A percentile compares a stretch with the other conserved stretches of the same genome.
phyloP scores from a whole-genome alignment of 164 flowering plant genomes.

The Kingdonia uniflora region DNA sequence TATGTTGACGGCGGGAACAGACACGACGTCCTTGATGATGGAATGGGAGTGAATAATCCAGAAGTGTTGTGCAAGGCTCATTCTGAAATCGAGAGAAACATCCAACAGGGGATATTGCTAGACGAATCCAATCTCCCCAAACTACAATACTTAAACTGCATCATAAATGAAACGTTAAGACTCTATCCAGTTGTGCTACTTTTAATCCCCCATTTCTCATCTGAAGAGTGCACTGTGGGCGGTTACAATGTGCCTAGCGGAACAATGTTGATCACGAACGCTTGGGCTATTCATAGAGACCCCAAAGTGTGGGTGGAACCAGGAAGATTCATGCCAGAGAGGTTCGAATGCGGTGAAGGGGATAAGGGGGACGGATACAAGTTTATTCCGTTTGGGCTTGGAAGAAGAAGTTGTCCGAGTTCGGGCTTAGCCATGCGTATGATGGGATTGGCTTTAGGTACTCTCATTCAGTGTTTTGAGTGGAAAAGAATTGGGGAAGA shows the following conservation, averaged over 20 bases:
- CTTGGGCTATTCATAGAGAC: conserved; percentile 30
- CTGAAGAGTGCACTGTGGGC: conserved; percentile 18
- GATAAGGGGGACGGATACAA: conserved; percentile 3
- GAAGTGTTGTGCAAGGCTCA: conserved; percentile 12
- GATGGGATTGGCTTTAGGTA: conserved; percentile 5
- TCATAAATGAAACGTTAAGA: conserved; percentile 23
- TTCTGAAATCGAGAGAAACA: conserved; percentile 15
- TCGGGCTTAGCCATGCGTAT: conserved; percentile 1
- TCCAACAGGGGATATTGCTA: conserved; percentile 14
- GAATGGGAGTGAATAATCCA: conserved; percentile 31
- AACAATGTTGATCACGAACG: conserved; percentile 24
- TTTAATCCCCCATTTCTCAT: conserved; percentile 23
- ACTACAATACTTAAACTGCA: conserved; percentile 20
- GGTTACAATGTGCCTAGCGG: conserved; percentile 14
- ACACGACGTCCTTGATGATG: conserved; percentile 19
- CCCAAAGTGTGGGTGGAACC: conserved; percentile 25
- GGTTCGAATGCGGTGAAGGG: conserved; percentile 16
- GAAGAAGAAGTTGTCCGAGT: conserved; percentile 12
- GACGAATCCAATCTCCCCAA: conserved; percentile 22
- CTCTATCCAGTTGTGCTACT: conserved; percentile 18
- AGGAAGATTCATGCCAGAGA: conserved; percentile 24
- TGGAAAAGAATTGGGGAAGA: conserved; percentile 10
- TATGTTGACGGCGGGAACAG: conserved; percentile 15
- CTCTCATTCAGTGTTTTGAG: conserved; percentile 13
- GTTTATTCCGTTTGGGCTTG: conserved; percentile 11